Evolutionary conservation across 306 rosid species (phyloP), one percentile per base, ranked within the genome.

Genomic region (Albizia julibrissin): DNA sequence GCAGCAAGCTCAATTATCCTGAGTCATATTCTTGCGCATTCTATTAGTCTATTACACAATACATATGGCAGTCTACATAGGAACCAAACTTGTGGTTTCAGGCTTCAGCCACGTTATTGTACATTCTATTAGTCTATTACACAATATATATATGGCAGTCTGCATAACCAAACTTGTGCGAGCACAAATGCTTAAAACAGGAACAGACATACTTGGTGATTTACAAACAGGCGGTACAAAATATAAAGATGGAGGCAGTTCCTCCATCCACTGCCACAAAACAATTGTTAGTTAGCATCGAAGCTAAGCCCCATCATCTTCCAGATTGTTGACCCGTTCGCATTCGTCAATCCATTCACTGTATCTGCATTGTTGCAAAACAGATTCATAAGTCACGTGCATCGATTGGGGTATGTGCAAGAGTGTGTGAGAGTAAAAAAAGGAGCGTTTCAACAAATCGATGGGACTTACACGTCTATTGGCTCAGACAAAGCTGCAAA

Each of bases 321-420:
- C 98, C 62, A 70, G 76, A 76, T 44, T 88, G 90, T 94, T 94
- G 52, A 94, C 98, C 68, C 92, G 88, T 76, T 93, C 97, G 2
- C 98, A 94, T 89, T 94, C 98, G 24, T 94, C 98, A 50, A 94
- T 94, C 98, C 98, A 93, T 88, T 94, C 98, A 1, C 95, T 94
- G 82, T 93, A 94, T 93, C 98, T 95, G 89, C 78, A 87, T n/a
- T 14, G 42, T 66, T 18, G 74, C 79, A 82, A 70, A 7, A 40
- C 81, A 79, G 34, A 37, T 77, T 76, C 13, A 49, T 77, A 18
- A 83, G 74, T 77, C 49, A 5, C 5, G 33, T 1, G 65, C 7
- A 0, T 22, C 5, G 6, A 58, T 21, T 14, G 5, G 1, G 6
- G 65, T 49, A 33, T 11, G 26, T 58, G 29, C 34, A 47, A 5